Percentiles rank a stretch among this genome's conserved stretches.
Evolutionary conservation across 225 moss, liverwort and hornwort genomes (phyloP).

Genomic region (Physcomitrium patens): DNA sequence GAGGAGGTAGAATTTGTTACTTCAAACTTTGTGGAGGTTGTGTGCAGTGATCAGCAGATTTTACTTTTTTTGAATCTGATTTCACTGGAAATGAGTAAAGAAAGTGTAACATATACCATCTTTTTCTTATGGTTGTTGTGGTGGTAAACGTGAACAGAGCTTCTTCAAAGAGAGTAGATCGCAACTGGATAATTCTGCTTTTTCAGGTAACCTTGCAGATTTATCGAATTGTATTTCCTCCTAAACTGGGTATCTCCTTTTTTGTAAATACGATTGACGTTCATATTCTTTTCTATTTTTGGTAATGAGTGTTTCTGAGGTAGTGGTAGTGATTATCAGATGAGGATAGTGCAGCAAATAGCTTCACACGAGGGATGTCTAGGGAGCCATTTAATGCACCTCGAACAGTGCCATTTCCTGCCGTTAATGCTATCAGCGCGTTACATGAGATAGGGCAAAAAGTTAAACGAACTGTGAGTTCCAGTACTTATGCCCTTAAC

Average conservation of each 20-base stretch:
- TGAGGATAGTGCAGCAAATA: constrained; percentile 46
- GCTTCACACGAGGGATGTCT: constrained; percentile 42
- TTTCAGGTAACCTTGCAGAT: constrained; percentile 46
- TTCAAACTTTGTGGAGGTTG: constrained; percentile 10
- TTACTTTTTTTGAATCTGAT: constrained; percentile 8
- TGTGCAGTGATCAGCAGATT: constrained; percentile 16
- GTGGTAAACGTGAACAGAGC: constrained; percentile 35
- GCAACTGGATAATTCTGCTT: constrained; percentile 43
- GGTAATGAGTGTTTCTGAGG: constrained; percentile 31
- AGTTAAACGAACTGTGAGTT: constrained; percentile 61
- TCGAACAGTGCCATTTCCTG: constrained; percentile 33
- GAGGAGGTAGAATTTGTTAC: constrained; percentile 53
- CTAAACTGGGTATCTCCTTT: neutral
- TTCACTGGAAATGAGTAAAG: constrained; percentile 3
- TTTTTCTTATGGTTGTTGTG: constrained; percentile 31
- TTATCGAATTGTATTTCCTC: constrained; percentile 5
- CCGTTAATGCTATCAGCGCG: constrained; percentile 56
- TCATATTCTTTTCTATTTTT: constrained; percentile 1
- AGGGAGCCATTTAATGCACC: constrained; percentile 53
- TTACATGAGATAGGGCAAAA: constrained; percentile 64
- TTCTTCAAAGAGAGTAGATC: constrained; percentile 50
- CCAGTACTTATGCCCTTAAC: constrained; percentile 3
- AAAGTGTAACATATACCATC: neutral
- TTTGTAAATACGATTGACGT: constrained; percentile 5
- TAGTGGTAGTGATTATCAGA: constrained; percentile 41